phyloP scores from a whole-genome alignment of 31 red algal species.

The Asparagopsis taxiformis region DNA sequence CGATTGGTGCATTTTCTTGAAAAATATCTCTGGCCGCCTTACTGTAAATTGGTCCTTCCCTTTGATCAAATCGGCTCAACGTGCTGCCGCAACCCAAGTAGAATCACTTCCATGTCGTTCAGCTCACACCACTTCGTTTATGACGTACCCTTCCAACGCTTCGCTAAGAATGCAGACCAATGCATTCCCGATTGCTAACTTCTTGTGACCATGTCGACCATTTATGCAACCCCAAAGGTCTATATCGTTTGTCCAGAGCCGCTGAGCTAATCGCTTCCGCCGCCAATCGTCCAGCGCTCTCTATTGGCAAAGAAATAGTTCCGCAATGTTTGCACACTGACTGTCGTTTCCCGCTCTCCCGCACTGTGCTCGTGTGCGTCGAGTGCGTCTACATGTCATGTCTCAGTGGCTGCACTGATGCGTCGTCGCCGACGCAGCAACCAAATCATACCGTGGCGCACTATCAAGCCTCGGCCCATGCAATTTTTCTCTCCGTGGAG shows the following conservation, averaged over 20 bases:
- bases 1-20: too few species aligned
- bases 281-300: constrained; percentile 36
- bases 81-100: too few species aligned
- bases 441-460: constrained; percentile 34
- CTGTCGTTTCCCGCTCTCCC: constrained; percentile 32
- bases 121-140: too few species aligned
- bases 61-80: too few species aligned
- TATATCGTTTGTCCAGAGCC: constrained; percentile 41
- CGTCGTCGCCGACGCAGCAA: constrained; percentile 6
- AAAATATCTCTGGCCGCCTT: too few species aligned
- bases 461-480: constrained; percentile 26
- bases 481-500: constrained; percentile 60
- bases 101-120: too few species aligned
- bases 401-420: constrained; percentile 2
- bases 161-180: too few species aligned
- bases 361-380: constrained; percentile 61
- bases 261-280: constrained; percentile 40
- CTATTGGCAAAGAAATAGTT: constrained; percentile 38
- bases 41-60: too few species aligned
- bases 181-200: not conserved
- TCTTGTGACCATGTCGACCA: not conserved
- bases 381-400: constrained; percentile 65
- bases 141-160: too few species aligned
- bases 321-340: constrained; percentile 54
- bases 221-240: constrained; percentile 37